These are phyloP conservation scores for Cichorium intybus DNA, from an alignment of 140 eudicot species.

Conservation along the genomic window DNA sequence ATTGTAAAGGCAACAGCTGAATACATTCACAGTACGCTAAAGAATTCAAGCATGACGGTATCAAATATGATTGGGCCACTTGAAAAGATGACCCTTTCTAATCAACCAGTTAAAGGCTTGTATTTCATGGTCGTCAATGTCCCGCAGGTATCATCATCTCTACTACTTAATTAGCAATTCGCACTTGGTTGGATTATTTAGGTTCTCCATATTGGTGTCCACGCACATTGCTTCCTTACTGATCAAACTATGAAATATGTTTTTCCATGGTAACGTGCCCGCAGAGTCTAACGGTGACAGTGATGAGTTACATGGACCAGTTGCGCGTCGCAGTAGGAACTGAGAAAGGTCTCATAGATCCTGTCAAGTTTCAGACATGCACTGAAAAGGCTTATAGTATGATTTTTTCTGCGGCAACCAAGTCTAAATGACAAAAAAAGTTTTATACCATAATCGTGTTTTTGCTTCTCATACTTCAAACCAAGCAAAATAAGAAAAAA, in stretches of 20 bases:
- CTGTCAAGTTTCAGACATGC: conserved; percentile 49
- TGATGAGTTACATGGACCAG: conserved; percentile 76
- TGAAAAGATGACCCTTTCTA: conserved; percentile 64
- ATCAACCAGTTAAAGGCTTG: conserved; percentile 74
- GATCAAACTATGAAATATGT: neutral
- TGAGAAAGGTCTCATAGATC: conserved; percentile 68
- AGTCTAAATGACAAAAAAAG: conserved; percentile 15
- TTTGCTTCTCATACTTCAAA: conserved; percentile 17
- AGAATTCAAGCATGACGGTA: conserved; percentile 75
- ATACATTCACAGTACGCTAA: conserved; percentile 61
- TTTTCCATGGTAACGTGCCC: neutral
- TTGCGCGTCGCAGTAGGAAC: conserved; percentile 64
- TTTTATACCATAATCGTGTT: neutral
- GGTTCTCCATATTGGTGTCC: neutral
- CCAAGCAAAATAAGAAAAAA: neutral
- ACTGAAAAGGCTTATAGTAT: conserved; percentile 56
- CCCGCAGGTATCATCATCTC: conserved; percentile 60
- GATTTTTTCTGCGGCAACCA: conserved; percentile 44
- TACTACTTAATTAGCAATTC: neutral
- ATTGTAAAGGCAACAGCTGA: conserved; percentile 55
- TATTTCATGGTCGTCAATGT: conserved; percentile 74
- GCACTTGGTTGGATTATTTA: neutral
- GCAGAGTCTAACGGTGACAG: conserved; percentile 78
- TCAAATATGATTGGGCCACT: conserved; percentile 80
- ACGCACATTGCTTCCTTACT: too few species aligned